Evolutionary conservation across 2,329 filamentous ascomycete genomes (phyloP), one percentile per base, ranked within the genome.

Genomic region (Cytospora leucostoma): DNA sequence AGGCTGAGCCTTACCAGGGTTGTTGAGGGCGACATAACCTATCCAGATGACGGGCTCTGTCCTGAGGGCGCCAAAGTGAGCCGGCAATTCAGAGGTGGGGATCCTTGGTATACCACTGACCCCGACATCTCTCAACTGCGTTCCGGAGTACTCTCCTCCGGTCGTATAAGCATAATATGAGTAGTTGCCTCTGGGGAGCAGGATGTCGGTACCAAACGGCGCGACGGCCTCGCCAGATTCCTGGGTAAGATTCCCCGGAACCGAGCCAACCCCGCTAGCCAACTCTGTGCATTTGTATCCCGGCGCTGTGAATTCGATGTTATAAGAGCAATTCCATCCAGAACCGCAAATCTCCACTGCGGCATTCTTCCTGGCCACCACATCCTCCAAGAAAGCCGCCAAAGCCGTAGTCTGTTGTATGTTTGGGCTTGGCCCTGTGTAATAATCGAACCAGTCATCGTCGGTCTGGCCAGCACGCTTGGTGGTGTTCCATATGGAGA

Each of bases 31-130:
- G 0, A 71, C 67, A 57, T 77, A 74, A 7, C 75, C 77, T 32
- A 78, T 67, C 74, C 75, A 78, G 12, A 79, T 61, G n/a, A 76
- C 67, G 0, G 77, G 77, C 61, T 78, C 76, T 1, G 73, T 74
- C 17, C 72, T 67, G 50, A 79, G 74, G 5, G 71, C 74, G 1
- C 77, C 77, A 2, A 78, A 68, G n/a, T 74, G 66, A 32, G 67
- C 63, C 1, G 73, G 75, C n/a, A 61, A 50, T 7, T 55, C 51
- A 5, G 59, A 61, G 44, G 69, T 74, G 1, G 70, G 71, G 17
- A 50, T 68, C 40, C 60, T 71, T 1, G 71, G 72, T 33, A 75
- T 70, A 34, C 75, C 78, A 12, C 73, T 75, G 2, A 68, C 37
- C 4, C 65, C 60, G 15, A 71, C 68, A 1, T 72, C 68, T 12